Evolutionary conservation across 164 flowering plant species (phyloP), one percentile per base, ranked within the genome.

Genomic region (Magnolia officinalis): DNA sequence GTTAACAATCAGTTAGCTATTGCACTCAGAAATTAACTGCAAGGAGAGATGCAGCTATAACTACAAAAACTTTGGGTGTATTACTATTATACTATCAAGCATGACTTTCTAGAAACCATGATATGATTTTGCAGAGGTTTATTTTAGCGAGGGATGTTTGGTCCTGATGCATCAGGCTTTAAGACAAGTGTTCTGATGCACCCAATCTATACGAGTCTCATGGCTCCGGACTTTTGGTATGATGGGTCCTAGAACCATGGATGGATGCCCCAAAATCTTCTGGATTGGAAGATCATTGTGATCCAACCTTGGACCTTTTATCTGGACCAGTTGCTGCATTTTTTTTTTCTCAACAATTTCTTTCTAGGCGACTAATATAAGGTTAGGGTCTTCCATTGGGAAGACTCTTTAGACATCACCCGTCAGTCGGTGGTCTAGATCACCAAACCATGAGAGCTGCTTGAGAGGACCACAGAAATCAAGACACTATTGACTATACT

Each of bases 1-100:
- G 37, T 61, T 51, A 71, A 75, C 74, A 50, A 76, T 81, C 65
- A 78, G 49, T 58, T 64, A 63, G 64, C 51, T 58, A 69, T 76
- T 37, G n/a, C 23, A 18, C 1, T 50, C 37, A 8, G 20, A 55
- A 66, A 67, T 20, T 26, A 66, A 45, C 20, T 50, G 10, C 6
- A 24, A 50, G 14, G 70, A 8, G 8, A 23, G 61, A 21, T 24
- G 8, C 65, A 16, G 63, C 37, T 4, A 67, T 26, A 10, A 16
- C 50, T 74, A 29, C 20, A 58, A 18, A 72, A 58, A 19, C 26
- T 26, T 61, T 73, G 6, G 45, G 61, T 29, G 23, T 26, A 29
- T 26, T 23, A 20, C 13, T 19, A 26, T 26, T 26, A 63, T 72
- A 24, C 29, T 11, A 51, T 50, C 18, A 55, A 50, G 67, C 37